Conservation (phyloP, 345 rosid species). For the Gossypium stocksii region DNA sequence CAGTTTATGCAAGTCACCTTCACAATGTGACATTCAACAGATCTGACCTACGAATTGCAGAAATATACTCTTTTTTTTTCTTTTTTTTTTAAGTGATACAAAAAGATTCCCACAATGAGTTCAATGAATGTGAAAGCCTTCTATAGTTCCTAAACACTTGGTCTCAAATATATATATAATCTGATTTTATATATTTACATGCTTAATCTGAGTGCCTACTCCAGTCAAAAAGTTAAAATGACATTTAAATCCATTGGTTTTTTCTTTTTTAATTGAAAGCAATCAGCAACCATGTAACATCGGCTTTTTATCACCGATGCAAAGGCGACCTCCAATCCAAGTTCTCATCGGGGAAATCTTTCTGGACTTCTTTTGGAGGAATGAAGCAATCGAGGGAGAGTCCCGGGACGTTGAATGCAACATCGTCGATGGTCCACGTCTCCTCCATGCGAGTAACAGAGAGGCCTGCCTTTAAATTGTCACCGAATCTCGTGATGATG, state of each 20-base stretch:
- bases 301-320: constrained; percentile 2
- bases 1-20: too few species aligned
- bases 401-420: constrained; percentile 79
- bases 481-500: constrained; percentile 81
- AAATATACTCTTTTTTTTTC: not conserved
- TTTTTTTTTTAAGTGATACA: not conserved
- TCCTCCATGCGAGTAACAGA: constrained; percentile 78
- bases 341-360: constrained; percentile 32
- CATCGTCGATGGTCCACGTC: constrained; percentile 75
- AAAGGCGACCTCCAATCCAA: constrained; percentile 37
- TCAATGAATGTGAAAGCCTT: not conserved
- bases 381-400: constrained; percentile 79
- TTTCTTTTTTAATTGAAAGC: not conserved
- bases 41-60: not conserved
- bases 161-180: not conserved
- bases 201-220: not conserved
- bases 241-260: not conserved
- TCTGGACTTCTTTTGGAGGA: constrained; percentile 69
- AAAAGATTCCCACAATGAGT: not conserved
- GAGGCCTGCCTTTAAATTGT: constrained; percentile 65
- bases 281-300: not conserved
- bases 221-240: constrained; percentile 12
- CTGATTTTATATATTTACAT: constrained; percentile 7
- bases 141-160: not conserved
- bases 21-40: not conserved